Evolutionary conservation across 108 stramenopile species (phyloP), one percentile per base, ranked within the genome.

Genomic region (Discostella stelligeroides): DNA sequence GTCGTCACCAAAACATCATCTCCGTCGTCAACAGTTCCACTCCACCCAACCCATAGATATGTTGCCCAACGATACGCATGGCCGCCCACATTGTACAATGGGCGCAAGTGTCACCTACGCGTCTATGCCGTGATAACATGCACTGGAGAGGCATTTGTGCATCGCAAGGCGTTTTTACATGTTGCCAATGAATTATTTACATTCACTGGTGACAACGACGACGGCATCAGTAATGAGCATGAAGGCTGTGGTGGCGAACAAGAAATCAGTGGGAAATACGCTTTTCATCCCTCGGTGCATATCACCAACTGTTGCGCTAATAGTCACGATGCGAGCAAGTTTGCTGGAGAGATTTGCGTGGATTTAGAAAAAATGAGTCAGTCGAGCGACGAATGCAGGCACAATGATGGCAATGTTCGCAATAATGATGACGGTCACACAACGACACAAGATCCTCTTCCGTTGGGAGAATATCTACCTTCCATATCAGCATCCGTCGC

Each of bases 261-360:
- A 34, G 57, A 60, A 34, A 67, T 2, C 18, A 71, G 24, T 12
- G 60, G 30, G 51, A 40, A 42, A 27, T 2, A 15, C 25, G 68
- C 72, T 37, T 84, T 79, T 69, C 54, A 75, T 48, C 56, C 72
- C 34, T 64, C 82, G 15, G 83, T 89, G 24, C 94, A 95, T 53
- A 90, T 95, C 61, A 91, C 94, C 43, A 95, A 95, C 60, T 95
- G 94, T 62, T 95, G 94, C 65, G 89, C 89, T 17, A 95, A 95
- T 54, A 84, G 82, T 66, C 89, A 92, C 50, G 88, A 95, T 66
- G 49, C 43, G 6, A 70, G 29, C 28, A 83, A 85, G 58, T 95
- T 95, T 76, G 74, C 87, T 17, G 94, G 94, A 5, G 94, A 95
- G 70, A 95, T 95, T 70, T 88, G 88, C 41, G 89, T 88, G 14